Evolutionary conservation across 2,329 filamentous ascomycete species (phyloP), one percentile per base, ranked within the genome.

Genomic region (Mariannaea sp.): DNA sequence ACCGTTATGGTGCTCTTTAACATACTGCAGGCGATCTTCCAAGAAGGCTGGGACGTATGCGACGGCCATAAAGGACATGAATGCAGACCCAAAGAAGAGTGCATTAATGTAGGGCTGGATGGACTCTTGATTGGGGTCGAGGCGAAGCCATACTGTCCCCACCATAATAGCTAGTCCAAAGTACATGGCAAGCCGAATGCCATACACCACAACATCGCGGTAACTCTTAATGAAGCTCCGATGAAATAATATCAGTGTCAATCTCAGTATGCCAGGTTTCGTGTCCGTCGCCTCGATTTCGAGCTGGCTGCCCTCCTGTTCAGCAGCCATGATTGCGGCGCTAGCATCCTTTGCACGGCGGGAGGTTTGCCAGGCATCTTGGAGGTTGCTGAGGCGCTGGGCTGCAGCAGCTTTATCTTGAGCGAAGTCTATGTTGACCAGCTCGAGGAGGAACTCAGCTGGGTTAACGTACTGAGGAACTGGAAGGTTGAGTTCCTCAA

Each of bases 41-140:
- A 96, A 81, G 70, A 87, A 94, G 0, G 89, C 83, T 0, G 91
- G 91, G 3, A 94, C 88, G 69, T 95, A 95, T 0, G 91, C 91
- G 1, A 95, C 86, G 0, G 87, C 86, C 87, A 90, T 90, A 73
- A 90, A 90, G 33, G 84, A 87, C 84, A 90, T 89, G 71, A 90
- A 90, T 1, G 87, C 87, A 0, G 80, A 83, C 13, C 87, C 85
- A 63, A 88, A 89, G 77, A 88, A 88, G 45, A 95, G 88, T 40
- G 89, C 88, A 68, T 95, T 96, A 70, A 86, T 90, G 64, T 90
- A 89, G 0, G 90, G 85, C 64, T 90, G 87, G 61, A 96, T 93
- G 53, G 88, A 87, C 50, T 80, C 75, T 67, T 95, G 90, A 0
- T 79, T 74, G 0, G 86, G 79, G 4, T 80, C 74, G 3, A 96